Evolutionary conservation across 1,284 basidiomycete genomes (phyloP).

Genomic region (Cryptococcus sp.): DNA sequence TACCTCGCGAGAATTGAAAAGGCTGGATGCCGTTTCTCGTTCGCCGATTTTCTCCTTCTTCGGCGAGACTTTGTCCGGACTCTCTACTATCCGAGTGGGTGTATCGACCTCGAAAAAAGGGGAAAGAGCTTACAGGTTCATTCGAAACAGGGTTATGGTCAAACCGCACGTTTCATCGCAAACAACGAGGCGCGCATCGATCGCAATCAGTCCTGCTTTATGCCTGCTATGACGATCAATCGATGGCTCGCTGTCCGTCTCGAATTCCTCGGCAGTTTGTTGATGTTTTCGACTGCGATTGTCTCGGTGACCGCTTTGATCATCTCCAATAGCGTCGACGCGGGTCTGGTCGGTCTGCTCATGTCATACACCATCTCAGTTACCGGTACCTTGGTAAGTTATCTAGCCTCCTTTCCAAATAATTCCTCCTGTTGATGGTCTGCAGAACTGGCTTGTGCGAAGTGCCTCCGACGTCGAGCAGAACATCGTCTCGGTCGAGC

Average conservation of each 20-base stretch:
- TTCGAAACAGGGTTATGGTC: slow-evolving; percentile 59
- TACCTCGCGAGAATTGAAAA: slow-evolving; percentile 87
- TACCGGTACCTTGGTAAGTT: slow-evolving; percentile 60
- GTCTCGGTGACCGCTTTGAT: slow-evolving; percentile 73
- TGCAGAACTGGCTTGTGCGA: slow-evolving; percentile 82
- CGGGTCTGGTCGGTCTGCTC: slow-evolving; percentile 87
- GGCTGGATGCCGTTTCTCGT: slow-evolving; percentile 83
- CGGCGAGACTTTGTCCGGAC: slow-evolving; percentile 79
- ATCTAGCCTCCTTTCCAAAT: not conserved
- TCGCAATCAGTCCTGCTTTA: slow-evolving; percentile 59
- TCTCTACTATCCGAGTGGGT: slow-evolving; percentile 73
- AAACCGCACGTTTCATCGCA: slow-evolving; percentile 70
- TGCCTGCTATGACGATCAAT: slow-evolving; percentile 57
- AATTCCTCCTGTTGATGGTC: not conserved
- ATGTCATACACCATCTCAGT: slow-evolving; percentile 82
- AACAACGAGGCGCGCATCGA: slow-evolving; percentile 72
- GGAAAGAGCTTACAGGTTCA: slow-evolving; percentile 1
- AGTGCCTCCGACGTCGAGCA: slow-evolving; percentile 89
- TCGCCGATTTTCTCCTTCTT: slow-evolving; percentile 89
- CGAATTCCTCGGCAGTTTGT: slow-evolving; percentile 77
- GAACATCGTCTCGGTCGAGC: slow-evolving; percentile 86
- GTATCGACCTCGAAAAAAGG: not conserved
- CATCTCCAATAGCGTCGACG: slow-evolving; percentile 70
- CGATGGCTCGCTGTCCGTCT: slow-evolving; percentile 58
- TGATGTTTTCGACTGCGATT: slow-evolving; percentile 74